Evolutionary conservation across 2,329 filamentous ascomycete genomes (phyloP), one percentile per base, ranked within the genome.

Genomic region (Alternaria rosae): DNA sequence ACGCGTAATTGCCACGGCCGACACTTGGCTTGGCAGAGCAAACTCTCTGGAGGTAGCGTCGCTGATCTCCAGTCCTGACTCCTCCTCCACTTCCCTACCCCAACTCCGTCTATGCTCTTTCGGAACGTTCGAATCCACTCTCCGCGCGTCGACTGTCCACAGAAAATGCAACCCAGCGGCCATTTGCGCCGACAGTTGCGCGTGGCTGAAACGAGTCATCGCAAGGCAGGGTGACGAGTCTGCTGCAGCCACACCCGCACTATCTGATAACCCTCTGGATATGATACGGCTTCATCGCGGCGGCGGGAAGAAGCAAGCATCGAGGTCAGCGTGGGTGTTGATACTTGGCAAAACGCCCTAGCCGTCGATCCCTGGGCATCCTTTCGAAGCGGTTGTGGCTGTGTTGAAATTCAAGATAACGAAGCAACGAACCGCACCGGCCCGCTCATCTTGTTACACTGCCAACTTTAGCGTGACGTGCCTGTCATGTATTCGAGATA

Each of bases 341-440:
- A 54, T 52, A 25, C 56, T 62, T 63, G 62, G 62, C 66, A 54
- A 62, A 61, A 28, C 59, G 32, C 43, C 51, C 53, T 57, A 62
- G 59, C 32, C 47, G 63, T 64, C 59, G 59, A 67, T 61, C 54
- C 26, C 54, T 54, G 41, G 55, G 51, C 51, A 35, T 52, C 52
- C 35, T n/a, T 38, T n/a, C 35, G 44, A 60, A 64, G 64, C 60
- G 58, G 59, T 62, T 69, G 72, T 71, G 72, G 72, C 72, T 70
- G 70, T 75, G 70, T 58, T 50, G 50, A 32, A 51, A 59, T 43
- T 66, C 56, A 67, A 75, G 67, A 73, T 71, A 72, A 72, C 64
- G 62, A 68, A 65, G 65, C 66, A 67, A 64, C 54, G 66, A 38
- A 58, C 48, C 45, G 58, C 51, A 30, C 50, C 50, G 50, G 47